A percentile compares a stretch with the other conserved stretches of the same genome.
Conservation (phyloP, 192 early-diverging fungal species). For the Linnemannia exigua region DNA sequence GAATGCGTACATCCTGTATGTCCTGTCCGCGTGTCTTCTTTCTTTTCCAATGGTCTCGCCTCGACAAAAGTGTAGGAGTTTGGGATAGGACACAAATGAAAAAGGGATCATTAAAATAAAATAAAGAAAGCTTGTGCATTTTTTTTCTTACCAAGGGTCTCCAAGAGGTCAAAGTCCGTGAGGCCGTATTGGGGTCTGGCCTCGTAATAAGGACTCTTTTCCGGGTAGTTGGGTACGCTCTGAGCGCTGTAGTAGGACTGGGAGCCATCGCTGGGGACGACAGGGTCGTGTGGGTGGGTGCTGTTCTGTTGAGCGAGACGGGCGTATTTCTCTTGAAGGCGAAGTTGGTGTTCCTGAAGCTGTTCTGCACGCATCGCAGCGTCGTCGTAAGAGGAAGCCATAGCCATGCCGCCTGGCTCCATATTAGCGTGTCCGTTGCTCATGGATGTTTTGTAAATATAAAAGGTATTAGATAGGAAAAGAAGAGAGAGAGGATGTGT, state of each 20-base stretch:
- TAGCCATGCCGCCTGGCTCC: conserved; percentile 50
- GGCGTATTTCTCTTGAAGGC: conserved; percentile 43
- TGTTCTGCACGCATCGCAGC: conserved; percentile 28
- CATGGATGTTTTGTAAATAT: conserved; percentile 14
- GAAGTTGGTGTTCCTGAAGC: conserved; percentile 45
- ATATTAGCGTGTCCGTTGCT: conserved; percentile 42
- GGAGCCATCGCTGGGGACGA: conserved; percentile 8
- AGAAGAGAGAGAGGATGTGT: neutral
- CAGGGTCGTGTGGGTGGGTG: conserved; percentile 38
- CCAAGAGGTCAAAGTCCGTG: conserved; percentile 64
- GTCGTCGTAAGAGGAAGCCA: conserved; percentile 31
- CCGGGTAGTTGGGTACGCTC: conserved; percentile 22
- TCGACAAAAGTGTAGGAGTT: neutral
- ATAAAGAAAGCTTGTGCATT: neutral
- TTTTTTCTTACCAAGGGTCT: conserved; percentile 62
- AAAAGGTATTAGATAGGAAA: too few species aligned
- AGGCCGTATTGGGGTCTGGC: conserved; percentile 52
- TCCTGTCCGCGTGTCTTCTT: too few species aligned
- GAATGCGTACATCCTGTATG: too few species aligned
- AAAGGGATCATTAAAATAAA: too few species aligned
- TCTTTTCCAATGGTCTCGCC: too few species aligned
- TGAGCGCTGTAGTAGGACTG: conserved; percentile 36
- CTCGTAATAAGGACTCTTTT: conserved; percentile 21
- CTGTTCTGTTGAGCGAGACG: conserved; percentile 18
- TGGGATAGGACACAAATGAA: neutral